Percentiles rank a stretch among this genome's conserved stretches.
These are phyloP conservation scores for Podospora comata DNA, from an alignment of 495 filamentous ascomycete species.

Conservation along the genomic window DNA sequence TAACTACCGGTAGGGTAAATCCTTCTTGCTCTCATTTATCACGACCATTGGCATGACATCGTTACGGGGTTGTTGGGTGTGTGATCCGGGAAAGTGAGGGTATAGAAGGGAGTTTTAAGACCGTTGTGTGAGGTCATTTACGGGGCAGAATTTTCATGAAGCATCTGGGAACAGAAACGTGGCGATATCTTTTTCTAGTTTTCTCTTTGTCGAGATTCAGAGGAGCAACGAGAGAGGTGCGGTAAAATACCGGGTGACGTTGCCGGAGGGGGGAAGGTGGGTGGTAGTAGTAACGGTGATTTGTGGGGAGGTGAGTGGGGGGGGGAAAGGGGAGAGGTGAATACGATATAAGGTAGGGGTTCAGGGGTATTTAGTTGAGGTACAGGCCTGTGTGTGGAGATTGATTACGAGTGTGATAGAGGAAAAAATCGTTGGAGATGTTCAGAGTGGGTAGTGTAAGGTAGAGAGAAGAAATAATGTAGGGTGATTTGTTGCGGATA, in stretches of 20 bases:
- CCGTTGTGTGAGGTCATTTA: too few species aligned
- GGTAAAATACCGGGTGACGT: neutral
- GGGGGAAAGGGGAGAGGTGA: neutral
- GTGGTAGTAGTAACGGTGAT: neutral
- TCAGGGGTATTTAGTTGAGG: neutral
- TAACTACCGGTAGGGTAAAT: neutral
- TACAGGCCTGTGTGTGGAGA: neutral
- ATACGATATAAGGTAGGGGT: neutral
- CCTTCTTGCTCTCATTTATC: neutral
- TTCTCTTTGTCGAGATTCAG: neutral
- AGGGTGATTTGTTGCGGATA: too few species aligned
- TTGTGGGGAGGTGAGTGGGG: neutral
- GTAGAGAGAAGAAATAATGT: too few species aligned
- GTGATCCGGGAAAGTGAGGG: neutral
- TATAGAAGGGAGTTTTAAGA: too few species aligned
- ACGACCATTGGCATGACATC: neutral
- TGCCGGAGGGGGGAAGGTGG: neutral
- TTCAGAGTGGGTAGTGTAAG: too few species aligned
- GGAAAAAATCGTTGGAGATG: too few species aligned
- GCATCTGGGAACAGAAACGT: neutral
- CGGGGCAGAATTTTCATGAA: neutral
- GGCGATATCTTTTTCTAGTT: neutral
- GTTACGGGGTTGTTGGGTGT: neutral
- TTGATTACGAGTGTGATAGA: neutral
- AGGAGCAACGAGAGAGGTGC: neutral